Base-by-base conservation (phyloP, 2,329 filamentous ascomycete species). In the Stagonosporopsis rhizophila region DNA sequence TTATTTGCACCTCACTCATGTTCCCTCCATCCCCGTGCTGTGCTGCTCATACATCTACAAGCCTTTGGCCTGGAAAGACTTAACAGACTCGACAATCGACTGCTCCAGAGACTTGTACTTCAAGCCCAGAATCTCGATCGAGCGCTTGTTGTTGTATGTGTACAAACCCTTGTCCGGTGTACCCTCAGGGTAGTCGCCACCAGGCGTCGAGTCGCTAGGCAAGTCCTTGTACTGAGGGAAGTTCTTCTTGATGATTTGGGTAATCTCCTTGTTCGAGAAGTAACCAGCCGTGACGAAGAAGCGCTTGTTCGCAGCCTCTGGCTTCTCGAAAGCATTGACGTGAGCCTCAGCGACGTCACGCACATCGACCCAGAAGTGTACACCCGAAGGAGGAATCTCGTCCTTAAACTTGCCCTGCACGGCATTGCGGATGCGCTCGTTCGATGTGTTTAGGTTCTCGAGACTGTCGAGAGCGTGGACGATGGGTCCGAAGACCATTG, bases 381-480 rank as follows among this genome's bases (percentile, higher is more conserved):
- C 82, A 0, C 81, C 83, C 0, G 85, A 89, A 0, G 85, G 80
- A 0, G 83, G 79, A 9, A 89, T 81, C 23, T 81, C 79, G 2
- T 83, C 77, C 61, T 85, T 87, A 70, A 79, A 82, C 56, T 84
- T 82, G 17, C 89, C 89, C 6, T 80, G 82, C n/a, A 88, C 81
- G 47, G 90, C 76, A 58, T 88, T 82, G 8, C 84, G 79, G 50
- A 91, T 82, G 19, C 87, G 83, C 63, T 87, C 82, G 71, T 92
- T 92, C 14, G 88, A 90, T 1, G 88, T 90, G 77, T 92, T 93
- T 59, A 92, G 78, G 1, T 78, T 78, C n/a, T 85, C 82, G 0
- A 90, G 79, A 20, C 79, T 82, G 58, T 86, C 83, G 2, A 92
- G 80, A 61, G 87, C 86, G 63, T 88, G 83, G 9, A 73, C 79